Base-by-base conservation (phyloP, 2,329 filamentous ascomycete genomes). In the Xylaria sp. region DNA sequence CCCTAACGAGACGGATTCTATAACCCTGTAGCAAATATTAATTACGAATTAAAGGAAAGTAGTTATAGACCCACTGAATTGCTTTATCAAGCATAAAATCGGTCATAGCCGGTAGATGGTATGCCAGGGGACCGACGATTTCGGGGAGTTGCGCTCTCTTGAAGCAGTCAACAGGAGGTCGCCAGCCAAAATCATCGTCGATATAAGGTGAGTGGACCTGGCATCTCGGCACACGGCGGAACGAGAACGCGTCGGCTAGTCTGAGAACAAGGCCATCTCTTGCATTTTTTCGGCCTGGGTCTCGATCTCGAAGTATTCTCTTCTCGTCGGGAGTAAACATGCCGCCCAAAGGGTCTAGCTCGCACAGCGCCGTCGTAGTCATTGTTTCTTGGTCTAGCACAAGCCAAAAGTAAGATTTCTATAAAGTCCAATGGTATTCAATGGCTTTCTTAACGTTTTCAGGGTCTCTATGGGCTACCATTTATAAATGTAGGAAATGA, bases 161-260 rank as follows among this genome's bases (percentile, higher is more conserved):
- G 29, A 60, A 53, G 52, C 61, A 56, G 51, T 40, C 35, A 11
- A 55, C 33, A 31, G 56, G 38, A 19, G 47, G 46, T 13, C 43
- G 27, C 33, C 19, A 57, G 19, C 13, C 27, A n/a, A n/a, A n/a
- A n/a, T n/a, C n/a, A n/a, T n/a, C n/a, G n/a, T n/a, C n/a, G n/a
- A n/a, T n/a, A n/a, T n/a, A n/a, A n/a, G n/a, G n/a, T n/a, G n/a
- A n/a, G n/a, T n/a, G n/a, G n/a, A n/a, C n/a, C n/a, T n/a, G n/a
- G n/a, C n/a, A n/a, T 40, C 41, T 63, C 4, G 57, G 56, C 3
- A 43, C 40, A 21, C 56, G 56, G 33, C 56, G 56, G 41, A 57
- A 63, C 13, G 61, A 56, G 19, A 63, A 47, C 21, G 44, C 46
- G 49, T 60, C 53, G 37, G 61, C 56, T 15, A 63, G 52, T 35